Evolutionary conservation across 768 basidiomycete genomes (phyloP).

Genomic region (Trametes maxima): DNA sequence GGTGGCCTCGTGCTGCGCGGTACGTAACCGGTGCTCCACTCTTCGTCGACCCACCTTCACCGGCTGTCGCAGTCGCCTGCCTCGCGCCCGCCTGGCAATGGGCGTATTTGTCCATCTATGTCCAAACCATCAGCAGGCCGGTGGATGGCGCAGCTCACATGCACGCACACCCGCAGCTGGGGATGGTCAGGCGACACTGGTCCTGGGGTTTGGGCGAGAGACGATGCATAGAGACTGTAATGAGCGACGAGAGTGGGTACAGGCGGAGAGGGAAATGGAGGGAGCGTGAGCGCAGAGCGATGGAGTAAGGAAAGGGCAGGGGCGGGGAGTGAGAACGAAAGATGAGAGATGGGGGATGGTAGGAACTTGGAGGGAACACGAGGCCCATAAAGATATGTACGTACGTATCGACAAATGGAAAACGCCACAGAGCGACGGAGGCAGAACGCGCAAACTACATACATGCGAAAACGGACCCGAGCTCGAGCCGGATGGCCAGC

Average conservation of each 20-base stretch:
- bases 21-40: constrained; percentile 7
- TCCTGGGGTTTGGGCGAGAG: too few relatives aligned
- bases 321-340: not conserved
- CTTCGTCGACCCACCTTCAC: not conserved
- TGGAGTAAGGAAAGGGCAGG: not conserved
- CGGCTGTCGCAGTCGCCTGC: not conserved
- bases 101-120: not conserved
- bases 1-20: constrained; percentile 4
- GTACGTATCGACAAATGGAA: constrained; percentile 3
- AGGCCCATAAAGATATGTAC: not conserved
- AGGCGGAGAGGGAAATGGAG: not conserved
- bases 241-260: not conserved
- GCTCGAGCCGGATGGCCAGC: not conserved
- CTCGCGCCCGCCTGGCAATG: not conserved
- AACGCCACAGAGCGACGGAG: not conserved
- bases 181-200: too few relatives aligned
- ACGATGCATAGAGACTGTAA: not conserved
- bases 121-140: not conserved
- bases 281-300: not conserved
- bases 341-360: not conserved
- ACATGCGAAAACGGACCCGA: not conserved
- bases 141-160: not conserved
- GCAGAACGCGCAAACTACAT: not conserved
- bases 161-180: too few relatives aligned
- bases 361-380: not conserved